Percentiles rank a stretch among this genome's conserved stretches.
Conservation (phyloP, 2,329 filamentous ascomycete species). For the Epicoccum nigrum region DNA sequence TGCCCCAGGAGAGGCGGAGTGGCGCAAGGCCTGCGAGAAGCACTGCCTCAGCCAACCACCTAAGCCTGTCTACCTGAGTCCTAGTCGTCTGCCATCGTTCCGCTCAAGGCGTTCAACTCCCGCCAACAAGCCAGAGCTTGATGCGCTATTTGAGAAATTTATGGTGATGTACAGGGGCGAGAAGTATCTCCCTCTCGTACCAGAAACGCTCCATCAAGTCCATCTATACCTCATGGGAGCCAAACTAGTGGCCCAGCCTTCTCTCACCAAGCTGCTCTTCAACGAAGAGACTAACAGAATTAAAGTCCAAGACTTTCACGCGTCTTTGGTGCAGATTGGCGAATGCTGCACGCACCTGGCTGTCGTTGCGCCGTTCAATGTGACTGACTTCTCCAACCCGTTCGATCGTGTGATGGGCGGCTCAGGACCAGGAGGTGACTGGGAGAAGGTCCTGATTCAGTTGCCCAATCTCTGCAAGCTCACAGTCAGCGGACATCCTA, state of each 20-base stretch:
- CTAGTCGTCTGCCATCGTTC: conserved; percentile 1
- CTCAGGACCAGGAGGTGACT: conserved; percentile 20
- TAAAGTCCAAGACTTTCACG: conserved; percentile 15
- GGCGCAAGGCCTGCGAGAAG: background rate
- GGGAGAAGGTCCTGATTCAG: conserved; percentile 21
- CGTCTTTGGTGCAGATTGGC: conserved; percentile 20
- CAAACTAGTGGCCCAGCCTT: conserved; percentile 20
- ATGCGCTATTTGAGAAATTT: conserved; percentile 11
- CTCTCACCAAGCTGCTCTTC: conserved; percentile 19
- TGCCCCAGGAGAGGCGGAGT: background rate
- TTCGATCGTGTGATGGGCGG: conserved; percentile 15
- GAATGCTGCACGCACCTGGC: conserved; percentile 20
- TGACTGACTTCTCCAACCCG: conserved; percentile 17
- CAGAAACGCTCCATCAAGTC: conserved; percentile 9
- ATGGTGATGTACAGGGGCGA: conserved; percentile 13
- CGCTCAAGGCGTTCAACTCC: conserved; percentile 19
- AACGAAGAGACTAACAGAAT: conserved; percentile 20
- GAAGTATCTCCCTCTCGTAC: conserved; percentile 20
- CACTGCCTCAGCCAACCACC: conserved; percentile 13
- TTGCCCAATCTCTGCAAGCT: conserved; percentile 22
- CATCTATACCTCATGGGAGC: conserved; percentile 18
- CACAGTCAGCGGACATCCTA: conserved; percentile 12
- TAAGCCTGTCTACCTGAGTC: background rate
- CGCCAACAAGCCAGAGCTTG: conserved; percentile 23
- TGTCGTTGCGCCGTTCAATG: conserved; percentile 19